These are phyloP conservation scores for Kurtzmaniella quercitrusa DNA, from an alignment of 1,139 yeast species.

Conservation along the genomic window DNA sequence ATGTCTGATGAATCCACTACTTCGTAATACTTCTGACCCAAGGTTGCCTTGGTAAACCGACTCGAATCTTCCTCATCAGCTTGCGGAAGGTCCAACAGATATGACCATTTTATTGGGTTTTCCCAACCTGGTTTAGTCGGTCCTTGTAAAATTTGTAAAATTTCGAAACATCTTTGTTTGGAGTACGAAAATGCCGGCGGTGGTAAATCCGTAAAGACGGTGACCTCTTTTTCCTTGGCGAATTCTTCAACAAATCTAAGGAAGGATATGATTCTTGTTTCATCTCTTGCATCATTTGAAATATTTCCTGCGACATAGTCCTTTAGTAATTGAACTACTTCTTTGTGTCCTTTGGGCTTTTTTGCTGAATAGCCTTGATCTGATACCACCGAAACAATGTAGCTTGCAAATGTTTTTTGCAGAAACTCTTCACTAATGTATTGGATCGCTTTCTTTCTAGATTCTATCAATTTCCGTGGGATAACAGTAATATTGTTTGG, in stretches of 20 bases:
- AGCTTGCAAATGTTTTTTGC: constrained; percentile 13
- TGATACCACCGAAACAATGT: constrained; percentile 12
- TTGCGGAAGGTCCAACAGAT: constrained; percentile 36
- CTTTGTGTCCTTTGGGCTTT: constrained; percentile 25
- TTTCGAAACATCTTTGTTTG: constrained; percentile 44
- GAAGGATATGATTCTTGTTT: constrained; percentile 31
- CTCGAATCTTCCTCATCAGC: constrained; percentile 14
- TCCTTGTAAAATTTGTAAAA: constrained; percentile 20
- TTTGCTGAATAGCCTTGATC: not conserved
- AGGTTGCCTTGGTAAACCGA: constrained; percentile 7
- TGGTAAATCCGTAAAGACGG: constrained; percentile 12
- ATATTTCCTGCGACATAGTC: constrained; percentile 49
- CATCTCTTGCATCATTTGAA: constrained; percentile 33
- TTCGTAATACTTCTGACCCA: not conserved
- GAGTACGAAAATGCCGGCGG: constrained; percentile 39
- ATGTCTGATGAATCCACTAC: not conserved
- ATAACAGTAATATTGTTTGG: constrained; percentile 46
- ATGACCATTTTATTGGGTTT: constrained; percentile 48
- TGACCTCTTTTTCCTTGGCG: constrained; percentile 16
- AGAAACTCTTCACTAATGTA: not conserved
- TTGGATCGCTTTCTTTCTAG: not conserved
- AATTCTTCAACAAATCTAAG: constrained; percentile 30
- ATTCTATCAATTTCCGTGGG: constrained; percentile 21
- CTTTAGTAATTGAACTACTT: constrained; percentile 39
- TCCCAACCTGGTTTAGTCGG: constrained; percentile 19